Percentiles rank a stretch among this genome's conserved stretches.
Conservation (phyloP, 192 early-diverging fungal species). For the Neocallimastix lanati region DNA sequence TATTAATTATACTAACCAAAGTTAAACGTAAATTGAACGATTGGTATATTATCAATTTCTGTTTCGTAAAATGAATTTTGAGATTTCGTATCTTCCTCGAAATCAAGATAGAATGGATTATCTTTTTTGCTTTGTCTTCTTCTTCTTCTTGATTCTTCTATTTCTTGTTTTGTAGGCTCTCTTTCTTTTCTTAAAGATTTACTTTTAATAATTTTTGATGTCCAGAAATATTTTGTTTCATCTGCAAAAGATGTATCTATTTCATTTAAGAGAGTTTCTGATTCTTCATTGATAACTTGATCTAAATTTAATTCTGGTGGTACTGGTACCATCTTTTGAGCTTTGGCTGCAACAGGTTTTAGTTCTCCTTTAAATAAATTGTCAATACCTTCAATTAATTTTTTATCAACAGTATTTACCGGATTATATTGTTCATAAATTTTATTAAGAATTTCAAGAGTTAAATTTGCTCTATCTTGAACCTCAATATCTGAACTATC, state of each 20-base stretch:
- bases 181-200: not conserved
- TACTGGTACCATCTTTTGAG: slow-evolving; percentile 74
- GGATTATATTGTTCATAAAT: slow-evolving; percentile 12
- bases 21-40: not conserved
- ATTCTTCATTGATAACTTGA: not conserved
- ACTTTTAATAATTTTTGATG: not conserved
- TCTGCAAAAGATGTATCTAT: not conserved
- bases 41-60: not conserved
- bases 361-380: slow-evolving; percentile 60
- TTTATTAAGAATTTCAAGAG: slow-evolving; percentile 22
- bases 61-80: not conserved
- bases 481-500: slow-evolving; percentile 48
- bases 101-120: not conserved
- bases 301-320: slow-evolving; percentile 57
- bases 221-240: not conserved
- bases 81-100: not conserved
- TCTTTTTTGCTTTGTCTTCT: not conserved
- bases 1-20: too few relatives aligned
- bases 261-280: not conserved
- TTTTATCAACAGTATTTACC: not conserved
- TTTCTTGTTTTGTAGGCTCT: not conserved
- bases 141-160: not conserved
- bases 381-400: slow-evolving; percentile 12
- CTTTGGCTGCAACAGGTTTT: slow-evolving; percentile 75
- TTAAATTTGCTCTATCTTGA: slow-evolving; percentile 45